Evolutionary conservation across 1,139 yeast genomes (phyloP).

Genomic region (Pneumocystis jirovecii): DNA sequence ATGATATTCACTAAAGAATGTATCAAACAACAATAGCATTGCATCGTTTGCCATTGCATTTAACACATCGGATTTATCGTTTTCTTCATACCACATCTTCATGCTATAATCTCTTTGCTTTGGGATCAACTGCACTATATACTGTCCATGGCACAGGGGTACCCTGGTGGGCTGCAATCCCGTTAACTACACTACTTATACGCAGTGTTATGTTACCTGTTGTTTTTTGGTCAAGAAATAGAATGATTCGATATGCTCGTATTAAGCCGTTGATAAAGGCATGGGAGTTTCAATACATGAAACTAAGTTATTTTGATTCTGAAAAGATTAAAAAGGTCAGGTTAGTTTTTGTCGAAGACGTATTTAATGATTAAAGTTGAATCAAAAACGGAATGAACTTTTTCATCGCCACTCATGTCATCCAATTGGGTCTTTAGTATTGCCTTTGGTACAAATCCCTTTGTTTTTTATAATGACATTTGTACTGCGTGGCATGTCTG

Average conservation of each 20-base stretch:
- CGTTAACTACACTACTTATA: background rate
- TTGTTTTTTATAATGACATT: background rate
- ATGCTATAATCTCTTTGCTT: background rate
- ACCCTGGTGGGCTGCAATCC: background rate
- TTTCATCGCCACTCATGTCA: background rate
- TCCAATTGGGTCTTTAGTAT: background rate
- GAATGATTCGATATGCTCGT: background rate
- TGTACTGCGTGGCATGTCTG: constrained; percentile 1
- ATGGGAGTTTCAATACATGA: background rate
- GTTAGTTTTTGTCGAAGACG: background rate
- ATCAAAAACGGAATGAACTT: background rate
- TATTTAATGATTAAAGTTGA: background rate
- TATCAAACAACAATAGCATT: background rate
- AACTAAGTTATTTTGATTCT: background rate
- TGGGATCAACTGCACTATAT: background rate
- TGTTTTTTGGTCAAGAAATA: constrained; percentile 1
- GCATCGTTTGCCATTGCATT: background rate
- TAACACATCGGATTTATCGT: background rate
- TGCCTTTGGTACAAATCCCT: background rate
- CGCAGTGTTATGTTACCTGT: background rate
- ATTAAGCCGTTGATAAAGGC: background rate
- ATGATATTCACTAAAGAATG: background rate
- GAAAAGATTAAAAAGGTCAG: background rate
- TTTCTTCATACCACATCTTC: background rate
- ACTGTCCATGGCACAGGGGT: background rate